Conservation (phyloP, 371 early-diverging fungal species). For the Rhizopus delemar region DNA sequence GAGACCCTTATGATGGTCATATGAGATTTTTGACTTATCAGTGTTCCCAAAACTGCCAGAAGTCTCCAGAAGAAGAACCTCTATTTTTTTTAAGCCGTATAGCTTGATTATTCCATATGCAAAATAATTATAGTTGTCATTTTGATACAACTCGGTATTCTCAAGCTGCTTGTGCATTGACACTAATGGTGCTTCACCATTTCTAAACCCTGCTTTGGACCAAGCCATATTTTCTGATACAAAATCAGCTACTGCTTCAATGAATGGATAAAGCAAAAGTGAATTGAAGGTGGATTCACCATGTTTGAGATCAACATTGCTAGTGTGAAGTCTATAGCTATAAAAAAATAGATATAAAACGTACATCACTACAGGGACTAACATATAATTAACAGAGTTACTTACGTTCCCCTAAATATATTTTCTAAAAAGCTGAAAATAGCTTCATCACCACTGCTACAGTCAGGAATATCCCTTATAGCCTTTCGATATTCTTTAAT, state of each 20-base stretch:
- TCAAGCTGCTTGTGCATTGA: constrained; percentile 17
- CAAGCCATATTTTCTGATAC: constrained; percentile 10
- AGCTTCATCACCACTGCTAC: constrained; percentile 7
- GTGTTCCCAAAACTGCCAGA: neutral
- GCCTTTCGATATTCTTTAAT: constrained; percentile 16
- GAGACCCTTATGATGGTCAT: no score
- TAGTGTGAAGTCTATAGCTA: constrained; percentile 19
- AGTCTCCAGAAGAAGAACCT: constrained; percentile 14
- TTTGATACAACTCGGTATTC: constrained; percentile 6
- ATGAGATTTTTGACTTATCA: no score
- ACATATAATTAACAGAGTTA: constrained; percentile 13
- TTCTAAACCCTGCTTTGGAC: constrained; percentile 13
- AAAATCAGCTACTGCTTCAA: constrained; percentile 15
- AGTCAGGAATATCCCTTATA: constrained; percentile 12
- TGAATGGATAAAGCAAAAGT: constrained; percentile 19
- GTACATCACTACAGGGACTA: constrained; percentile 12
- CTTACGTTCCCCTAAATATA: constrained; percentile 18
- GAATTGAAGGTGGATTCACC: constrained; percentile 21
- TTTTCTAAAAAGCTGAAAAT: constrained; percentile 15
- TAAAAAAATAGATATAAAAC: constrained; percentile 7
- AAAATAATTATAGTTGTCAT: constrained; percentile 17
- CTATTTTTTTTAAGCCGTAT: constrained; percentile 4
- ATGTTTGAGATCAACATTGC: neutral
- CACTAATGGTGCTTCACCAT: constrained; percentile 10
- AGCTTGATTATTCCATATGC: constrained; percentile 14